Base-by-base conservation (phyloP, 768 basidiomycete species). In the Austroboletus eburneus region DNA sequence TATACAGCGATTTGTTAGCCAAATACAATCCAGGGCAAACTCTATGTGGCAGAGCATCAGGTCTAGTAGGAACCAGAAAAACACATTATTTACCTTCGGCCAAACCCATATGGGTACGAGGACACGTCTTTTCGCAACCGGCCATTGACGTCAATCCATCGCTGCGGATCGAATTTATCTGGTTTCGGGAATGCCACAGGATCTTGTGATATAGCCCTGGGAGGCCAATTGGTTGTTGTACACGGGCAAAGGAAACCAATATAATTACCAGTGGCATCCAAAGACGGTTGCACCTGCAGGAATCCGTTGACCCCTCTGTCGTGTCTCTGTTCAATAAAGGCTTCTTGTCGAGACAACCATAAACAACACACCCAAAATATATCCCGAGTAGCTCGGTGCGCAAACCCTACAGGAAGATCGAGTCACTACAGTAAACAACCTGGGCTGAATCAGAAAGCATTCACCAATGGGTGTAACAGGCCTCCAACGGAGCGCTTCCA, bases 21-120 rank as follows among this genome's bases (percentile, higher is more conserved):
- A 85, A 71, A 59, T 80, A 69, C 48, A 74, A 74, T 1, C 82
- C 82, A 0, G 81, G 81, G 45, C 83, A 85, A 3, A 82, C 71
- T 33, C 81, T 77, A n/a, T 39, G 5, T 5, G 10, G 20, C 2
- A 6, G 13, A 14, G 14, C 39, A 35, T 30, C 4, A 4, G 18
- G 5, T 12, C 34, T 8, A 6, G 34, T 12, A 3, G 24, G 14
- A 16, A 27, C n/a, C 14, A 21, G 9, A 13, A 6, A 13, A 1
- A 20, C 43, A 35, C 9, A 24, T 20, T 22, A 23, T 49, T 12
- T 39, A 65, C 69, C 60, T 55, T 47, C 78, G 58, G 9, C 78
- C 79, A 51, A 76, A 80, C 0, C 80, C 78, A 42, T 76, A 81
- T 3, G 73, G 59, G 47, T 69, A 80, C 5, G 68, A 59, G 46